Evolutionary conservation across 2,329 filamentous ascomycete species (phyloP), one percentile per base, ranked within the genome.

Genomic region (Chaetothyriales sp.): DNA sequence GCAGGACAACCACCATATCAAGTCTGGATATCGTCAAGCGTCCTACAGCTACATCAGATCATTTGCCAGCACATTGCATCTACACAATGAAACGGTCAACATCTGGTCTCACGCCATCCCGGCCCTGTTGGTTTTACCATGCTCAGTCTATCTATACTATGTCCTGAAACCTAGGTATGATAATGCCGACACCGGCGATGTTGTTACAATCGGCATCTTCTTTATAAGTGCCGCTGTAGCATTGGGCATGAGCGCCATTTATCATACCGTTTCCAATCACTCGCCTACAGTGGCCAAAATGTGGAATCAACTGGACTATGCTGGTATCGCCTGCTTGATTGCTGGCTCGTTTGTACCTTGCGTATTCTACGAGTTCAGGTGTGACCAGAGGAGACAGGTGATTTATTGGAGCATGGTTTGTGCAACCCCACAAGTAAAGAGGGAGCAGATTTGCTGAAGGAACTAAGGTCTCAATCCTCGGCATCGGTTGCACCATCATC

Each of bases 271-370:
- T 46, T 80, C 76, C 19, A 95, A 95, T 58, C 92, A 98, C 66
- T 92, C 85, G 18, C 78, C 80, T 39, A 68, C 69, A 1, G 86
- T 95, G 12, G 81, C 84, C 1, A 81, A 78, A 55, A 85, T 87
- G 72, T 89, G 89, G 9, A 96, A 96, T 65, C 86, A 94, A 66
- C 71, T 96, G 51, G 92, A 98, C 65, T 96, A 98, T 65, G 79
- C 90, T 4, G 92, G 92, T 5, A 98, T 98, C 59, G 86, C 96
- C 26, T 79, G 82, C 47, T 71, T 98, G 58, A 96, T 96, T 53
- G 85, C 90, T 58, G 92, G 92, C 5, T 90, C 84, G 64, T 95
- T 90, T 63, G 79, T 96, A 45, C 89, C 92, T 1, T 84, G 85
- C 47, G 67, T 98, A 53, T 92, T 86, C 66, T 95, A 93, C 66